phyloP scores from a whole-genome alignment of 345 rosid genomes.

The Heritiera fomes region DNA sequence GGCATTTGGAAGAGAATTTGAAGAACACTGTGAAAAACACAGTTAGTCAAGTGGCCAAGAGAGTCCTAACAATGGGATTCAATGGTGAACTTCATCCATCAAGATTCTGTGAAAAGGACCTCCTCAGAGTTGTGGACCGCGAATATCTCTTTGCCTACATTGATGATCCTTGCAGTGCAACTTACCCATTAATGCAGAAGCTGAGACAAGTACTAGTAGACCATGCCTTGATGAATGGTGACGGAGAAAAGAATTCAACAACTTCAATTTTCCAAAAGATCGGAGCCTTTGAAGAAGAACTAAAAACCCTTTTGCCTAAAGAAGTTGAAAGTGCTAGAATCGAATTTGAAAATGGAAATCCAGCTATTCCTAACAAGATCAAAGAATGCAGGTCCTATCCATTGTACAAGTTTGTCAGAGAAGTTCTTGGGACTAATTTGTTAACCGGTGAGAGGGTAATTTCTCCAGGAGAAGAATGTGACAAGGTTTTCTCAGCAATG shows the following conservation, averaged over 20 bases:
- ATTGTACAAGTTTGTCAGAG: conserved; percentile 62
- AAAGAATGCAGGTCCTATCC: conserved; percentile 78
- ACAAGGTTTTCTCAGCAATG: conserved; percentile 62
- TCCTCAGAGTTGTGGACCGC: conserved; percentile 55
- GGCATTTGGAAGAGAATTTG: conserved; percentile 76
- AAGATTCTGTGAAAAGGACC: conserved; percentile 63
- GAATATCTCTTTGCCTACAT: conserved; percentile 57
- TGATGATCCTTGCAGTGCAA: conserved; percentile 66
- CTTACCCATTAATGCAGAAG: conserved; percentile 64
- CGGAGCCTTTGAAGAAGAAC: conserved; percentile 58
- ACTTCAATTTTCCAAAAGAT: conserved; percentile 70
- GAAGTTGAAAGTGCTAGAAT: conserved; percentile 59
- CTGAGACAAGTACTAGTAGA: conserved; percentile 64
- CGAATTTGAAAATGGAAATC: conserved; percentile 52
- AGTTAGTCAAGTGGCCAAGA: conserved; percentile 55
- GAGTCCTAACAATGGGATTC: conserved; percentile 44
- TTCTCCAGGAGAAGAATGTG: conserved; percentile 78
- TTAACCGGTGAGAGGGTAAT: conserved; percentile 63
- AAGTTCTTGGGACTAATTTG: conserved; percentile 50
- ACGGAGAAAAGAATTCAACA: conserved; percentile 47
- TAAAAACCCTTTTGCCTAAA: conserved; percentile 49
- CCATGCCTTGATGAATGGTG: conserved; percentile 58
- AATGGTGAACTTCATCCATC: conserved; percentile 73
- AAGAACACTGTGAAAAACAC: conserved; percentile 55
- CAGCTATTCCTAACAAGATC: conserved; percentile 56